phyloP scores from a whole-genome alignment of 177 flowering plant genomes.

The Telopea speciosissima region DNA sequence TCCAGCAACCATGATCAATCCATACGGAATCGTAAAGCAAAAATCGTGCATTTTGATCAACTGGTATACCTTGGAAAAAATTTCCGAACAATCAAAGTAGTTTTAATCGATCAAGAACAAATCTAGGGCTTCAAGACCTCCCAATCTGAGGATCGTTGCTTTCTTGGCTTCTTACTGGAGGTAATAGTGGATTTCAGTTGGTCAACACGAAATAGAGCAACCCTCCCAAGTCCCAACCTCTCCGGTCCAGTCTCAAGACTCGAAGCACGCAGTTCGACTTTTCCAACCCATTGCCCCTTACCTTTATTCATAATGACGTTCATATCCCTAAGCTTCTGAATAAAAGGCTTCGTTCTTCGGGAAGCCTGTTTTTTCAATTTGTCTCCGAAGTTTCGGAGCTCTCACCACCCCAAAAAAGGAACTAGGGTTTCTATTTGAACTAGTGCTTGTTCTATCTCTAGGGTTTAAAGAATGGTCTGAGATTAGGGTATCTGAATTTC shows the following conservation, averaged over 20 bases:
- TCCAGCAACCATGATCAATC: slow-evolving; percentile 58
- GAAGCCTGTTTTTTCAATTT: neutral
- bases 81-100: neutral
- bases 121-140: neutral
- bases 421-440: neutral
- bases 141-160: no score
- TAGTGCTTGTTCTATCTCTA: neutral
- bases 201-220: slow-evolving; percentile 1
- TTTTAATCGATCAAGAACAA: neutral
- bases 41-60: neutral
- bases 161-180: neutral
- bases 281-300: neutral
- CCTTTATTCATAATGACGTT: neutral
- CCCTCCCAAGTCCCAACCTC: neutral
- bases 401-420: neutral
- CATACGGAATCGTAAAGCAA: slow-evolving; percentile 94
- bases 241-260: no score
- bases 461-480: neutral
- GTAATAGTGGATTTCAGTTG: neutral
- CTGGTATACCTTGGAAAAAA: neutral
- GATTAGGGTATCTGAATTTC: neutral
- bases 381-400: no score
- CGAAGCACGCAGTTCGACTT: neutral
- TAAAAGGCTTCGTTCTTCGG: neutral
- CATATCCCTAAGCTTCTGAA: neutral